These are phyloP conservation scores for Lasiosphaeria miniovina DNA, from an alignment of 495 filamentous ascomycete genomes.

Conservation along the genomic window DNA sequence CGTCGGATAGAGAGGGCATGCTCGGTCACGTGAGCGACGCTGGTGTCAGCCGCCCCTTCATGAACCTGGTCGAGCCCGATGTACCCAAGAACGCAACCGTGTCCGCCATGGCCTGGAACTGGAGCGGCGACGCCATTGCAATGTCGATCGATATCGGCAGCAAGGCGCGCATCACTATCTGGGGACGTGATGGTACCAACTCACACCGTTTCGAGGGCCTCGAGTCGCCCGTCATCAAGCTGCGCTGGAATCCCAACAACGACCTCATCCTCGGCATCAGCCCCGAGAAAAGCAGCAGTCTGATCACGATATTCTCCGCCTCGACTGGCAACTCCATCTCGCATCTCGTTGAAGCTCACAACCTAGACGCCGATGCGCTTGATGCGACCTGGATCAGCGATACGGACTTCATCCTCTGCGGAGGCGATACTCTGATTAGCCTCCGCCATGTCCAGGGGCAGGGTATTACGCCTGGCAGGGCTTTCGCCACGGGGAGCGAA, in stretches of 20 bases:
- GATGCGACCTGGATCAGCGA: constrained; percentile 62
- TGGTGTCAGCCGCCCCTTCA: constrained; percentile 28
- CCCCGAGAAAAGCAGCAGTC: constrained; percentile 45
- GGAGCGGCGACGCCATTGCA: constrained; percentile 62
- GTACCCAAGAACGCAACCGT: constrained; percentile 45
- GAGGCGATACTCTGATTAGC: constrained; percentile 47
- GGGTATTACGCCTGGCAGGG: constrained; percentile 36
- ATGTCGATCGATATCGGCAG: constrained; percentile 62
- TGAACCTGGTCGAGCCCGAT: constrained; percentile 44
- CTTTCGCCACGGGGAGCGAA: constrained; percentile 41
- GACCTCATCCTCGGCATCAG: constrained; percentile 54
- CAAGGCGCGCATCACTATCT: constrained; percentile 65
- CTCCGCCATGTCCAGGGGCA: constrained; percentile 35
- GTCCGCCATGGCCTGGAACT: constrained; percentile 70
- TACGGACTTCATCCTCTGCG: constrained; percentile 57
- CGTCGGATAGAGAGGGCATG: constrained; percentile 23
- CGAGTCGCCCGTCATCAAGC: constrained; percentile 53
- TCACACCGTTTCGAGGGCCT: constrained; percentile 43
- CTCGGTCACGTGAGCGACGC: constrained; percentile 43
- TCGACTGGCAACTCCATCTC: constrained; percentile 36
- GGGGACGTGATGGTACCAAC: constrained; percentile 56
- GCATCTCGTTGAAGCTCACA: constrained; percentile 41
- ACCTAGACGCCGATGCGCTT: constrained; percentile 43
- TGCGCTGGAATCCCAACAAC: constrained; percentile 60
- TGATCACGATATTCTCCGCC: constrained; percentile 51